phyloP scores from a whole-genome alignment of 164 flowering plant genomes.

The Santalum album region DNA sequence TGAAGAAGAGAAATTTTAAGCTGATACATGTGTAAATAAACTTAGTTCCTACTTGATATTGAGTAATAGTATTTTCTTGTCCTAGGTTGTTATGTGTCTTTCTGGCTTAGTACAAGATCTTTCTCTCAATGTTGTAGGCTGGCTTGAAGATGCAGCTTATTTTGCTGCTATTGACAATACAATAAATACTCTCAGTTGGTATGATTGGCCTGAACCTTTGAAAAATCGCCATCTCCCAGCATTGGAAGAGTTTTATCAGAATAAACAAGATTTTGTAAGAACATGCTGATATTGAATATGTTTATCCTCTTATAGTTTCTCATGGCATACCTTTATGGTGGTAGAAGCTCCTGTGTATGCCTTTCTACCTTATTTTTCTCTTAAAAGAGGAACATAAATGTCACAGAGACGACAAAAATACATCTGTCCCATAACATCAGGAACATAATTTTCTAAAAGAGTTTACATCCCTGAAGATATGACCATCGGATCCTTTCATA shows the following conservation, averaged over 20 bases:
- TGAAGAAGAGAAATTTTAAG: no score
- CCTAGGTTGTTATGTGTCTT: background rate
- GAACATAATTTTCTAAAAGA: no score
- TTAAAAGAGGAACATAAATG: no score
- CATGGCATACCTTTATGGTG: background rate
- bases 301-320: constrained; percentile 1
- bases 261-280: constrained; percentile 67
- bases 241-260: constrained; percentile 70
- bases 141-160: constrained; percentile 97
- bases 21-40: no score
- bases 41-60: no score
- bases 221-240: constrained; percentile 79
- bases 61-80: background rate
- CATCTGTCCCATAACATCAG: no score
- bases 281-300: background rate
- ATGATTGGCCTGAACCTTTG: constrained; percentile 89
- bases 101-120: background rate
- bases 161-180: constrained; percentile 84
- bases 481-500: constrained; percentile 8
- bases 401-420: no score
- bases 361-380: background rate
- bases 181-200: constrained; percentile 62
- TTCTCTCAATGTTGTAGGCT: constrained; percentile 38
- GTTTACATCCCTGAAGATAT: no score
- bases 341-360: constrained; percentile 1